phyloP scores from a whole-genome alignment of 139 green algal species.

The Volvox africanus region DNA sequence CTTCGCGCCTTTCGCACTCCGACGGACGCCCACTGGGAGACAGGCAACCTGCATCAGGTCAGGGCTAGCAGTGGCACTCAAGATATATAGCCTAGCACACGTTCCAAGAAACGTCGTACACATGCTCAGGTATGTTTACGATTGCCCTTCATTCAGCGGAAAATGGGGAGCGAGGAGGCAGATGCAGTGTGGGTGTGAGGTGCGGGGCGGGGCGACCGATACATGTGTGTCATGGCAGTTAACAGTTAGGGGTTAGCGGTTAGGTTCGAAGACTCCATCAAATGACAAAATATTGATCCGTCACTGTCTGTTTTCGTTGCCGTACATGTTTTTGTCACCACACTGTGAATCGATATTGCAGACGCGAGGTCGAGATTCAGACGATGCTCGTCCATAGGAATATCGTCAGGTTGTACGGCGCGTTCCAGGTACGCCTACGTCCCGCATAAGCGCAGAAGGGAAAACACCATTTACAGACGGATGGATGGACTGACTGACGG shows the following conservation, averaged over 20 bases:
- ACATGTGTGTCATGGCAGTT: background rate
- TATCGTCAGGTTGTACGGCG: conserved; percentile 19
- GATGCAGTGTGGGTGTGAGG: background rate
- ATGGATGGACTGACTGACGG: background rate
- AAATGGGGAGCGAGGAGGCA: background rate
- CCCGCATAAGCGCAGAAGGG: too few relatives aligned
- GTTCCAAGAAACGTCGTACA: conserved; percentile 13
- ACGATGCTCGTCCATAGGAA: background rate
- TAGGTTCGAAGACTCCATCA: background rate
- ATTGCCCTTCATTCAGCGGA: background rate
- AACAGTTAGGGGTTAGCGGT: background rate
- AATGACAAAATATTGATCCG: background rate
- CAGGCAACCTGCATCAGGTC: conserved; percentile 15
- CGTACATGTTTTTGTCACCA: background rate
- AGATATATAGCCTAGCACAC: conserved; percentile 28
- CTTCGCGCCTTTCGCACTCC: background rate
- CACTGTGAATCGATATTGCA: background rate
- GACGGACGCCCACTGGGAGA: background rate
- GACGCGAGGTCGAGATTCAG: background rate
- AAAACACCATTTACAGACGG: background rate
- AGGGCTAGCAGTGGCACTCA: conserved; percentile 18
- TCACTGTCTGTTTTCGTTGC: background rate
- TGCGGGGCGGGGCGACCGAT: background rate
- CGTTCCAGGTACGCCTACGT: conserved; percentile 20
- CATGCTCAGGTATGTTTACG: background rate